Conservation (phyloP, 2,329 filamentous ascomycete genomes). For the Sporothrix mexicana region DNA sequence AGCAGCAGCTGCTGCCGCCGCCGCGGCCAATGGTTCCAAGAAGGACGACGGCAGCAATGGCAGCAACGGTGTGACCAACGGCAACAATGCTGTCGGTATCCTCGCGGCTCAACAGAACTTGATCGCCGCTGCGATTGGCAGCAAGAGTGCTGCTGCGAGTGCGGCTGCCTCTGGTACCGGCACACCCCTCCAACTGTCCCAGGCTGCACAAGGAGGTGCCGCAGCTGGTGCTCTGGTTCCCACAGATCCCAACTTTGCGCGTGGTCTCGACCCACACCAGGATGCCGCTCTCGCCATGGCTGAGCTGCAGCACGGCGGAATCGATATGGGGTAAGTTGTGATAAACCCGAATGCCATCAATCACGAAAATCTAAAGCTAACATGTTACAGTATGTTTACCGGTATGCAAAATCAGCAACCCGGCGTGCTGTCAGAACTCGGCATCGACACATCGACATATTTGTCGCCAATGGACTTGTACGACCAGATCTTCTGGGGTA, state of each 20-base stretch:
- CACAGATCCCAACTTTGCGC: constrained; percentile 1
- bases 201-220: constrained; percentile 39
- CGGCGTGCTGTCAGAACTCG: constrained; percentile 53
- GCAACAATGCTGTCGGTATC: background rate
- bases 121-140: background rate
- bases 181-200: constrained; percentile 49
- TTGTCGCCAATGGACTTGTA: constrained; percentile 72
- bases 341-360: background rate
- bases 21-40: constrained; percentile 42
- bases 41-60: constrained; percentile 51
- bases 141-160: background rate
- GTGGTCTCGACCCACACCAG: constrained; percentile 59
- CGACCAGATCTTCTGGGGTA: constrained; percentile 72
- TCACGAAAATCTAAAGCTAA: background rate
- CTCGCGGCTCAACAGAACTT: constrained; percentile 5
- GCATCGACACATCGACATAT: constrained; percentile 61
- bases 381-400: constrained; percentile 39
- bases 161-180: constrained; percentile 46
- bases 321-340: constrained; percentile 35
- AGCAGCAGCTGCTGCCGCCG: background rate
- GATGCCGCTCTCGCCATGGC: constrained; percentile 69
- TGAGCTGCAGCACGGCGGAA: constrained; percentile 64
- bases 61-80: background rate
- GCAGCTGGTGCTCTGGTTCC: background rate
- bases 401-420: constrained; percentile 45